Conservation (phyloP, 768 basidiomycete genomes). For the Tricholoma furcatifolium region DNA sequence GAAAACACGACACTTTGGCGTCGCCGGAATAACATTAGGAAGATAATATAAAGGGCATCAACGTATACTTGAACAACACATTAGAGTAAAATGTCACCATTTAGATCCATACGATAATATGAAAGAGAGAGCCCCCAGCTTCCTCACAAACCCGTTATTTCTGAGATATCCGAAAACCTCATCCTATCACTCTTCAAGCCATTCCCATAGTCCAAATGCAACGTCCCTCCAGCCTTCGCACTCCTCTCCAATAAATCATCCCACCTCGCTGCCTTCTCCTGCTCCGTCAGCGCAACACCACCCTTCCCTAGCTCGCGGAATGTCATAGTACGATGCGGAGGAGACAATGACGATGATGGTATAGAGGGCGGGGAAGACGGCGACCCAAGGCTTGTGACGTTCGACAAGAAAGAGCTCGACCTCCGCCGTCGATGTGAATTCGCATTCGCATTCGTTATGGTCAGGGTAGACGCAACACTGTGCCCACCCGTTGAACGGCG, state of each 20-base stretch:
- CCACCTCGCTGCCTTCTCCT: constrained; percentile 74
- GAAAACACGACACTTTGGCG: too few relatives aligned
- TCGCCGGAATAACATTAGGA: too few relatives aligned
- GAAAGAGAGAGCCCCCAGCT: too few relatives aligned
- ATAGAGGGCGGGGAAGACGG: neutral
- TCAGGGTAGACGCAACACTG: constrained; percentile 22
- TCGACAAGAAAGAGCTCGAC: constrained; percentile 19
- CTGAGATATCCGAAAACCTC: constrained; percentile 17
- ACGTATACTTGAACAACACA: too few relatives aligned
- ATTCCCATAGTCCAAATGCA: constrained; percentile 44
- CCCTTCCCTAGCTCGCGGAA: constrained; percentile 48
- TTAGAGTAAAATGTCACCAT: too few relatives aligned
- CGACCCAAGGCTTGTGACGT: neutral
- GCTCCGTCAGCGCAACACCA: constrained; percentile 49
- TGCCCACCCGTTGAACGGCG: constrained; percentile 22
- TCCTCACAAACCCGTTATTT: neutral
- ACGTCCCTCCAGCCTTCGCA: constrained; percentile 69
- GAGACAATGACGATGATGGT: constrained; percentile 11
- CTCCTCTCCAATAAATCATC: constrained; percentile 66
- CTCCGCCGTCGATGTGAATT: constrained; percentile 8
- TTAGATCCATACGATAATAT: too few relatives aligned
- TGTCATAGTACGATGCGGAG: constrained; percentile 29
- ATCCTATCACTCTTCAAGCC: constrained; percentile 16
- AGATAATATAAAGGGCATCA: too few relatives aligned
- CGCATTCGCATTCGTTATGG: constrained; percentile 8